Evolutionary conservation across 306 rosid species (phyloP).

Genomic region (Gastrolobium bilobum): DNA sequence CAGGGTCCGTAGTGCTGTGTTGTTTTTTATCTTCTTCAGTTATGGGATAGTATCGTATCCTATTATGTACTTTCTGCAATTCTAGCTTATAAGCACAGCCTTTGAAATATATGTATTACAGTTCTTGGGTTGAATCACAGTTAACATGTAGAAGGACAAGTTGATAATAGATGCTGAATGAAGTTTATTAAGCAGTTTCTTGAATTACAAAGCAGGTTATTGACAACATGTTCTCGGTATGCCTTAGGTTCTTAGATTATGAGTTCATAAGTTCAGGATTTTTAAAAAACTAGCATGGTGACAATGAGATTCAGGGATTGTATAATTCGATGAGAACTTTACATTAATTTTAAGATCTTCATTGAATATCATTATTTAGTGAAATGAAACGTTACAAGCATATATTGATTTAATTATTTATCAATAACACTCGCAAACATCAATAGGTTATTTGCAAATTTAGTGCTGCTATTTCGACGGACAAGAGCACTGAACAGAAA

Average conservation of each 20-base stretch:
- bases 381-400: too few relatives aligned
- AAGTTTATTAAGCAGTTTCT: constrained; percentile 26
- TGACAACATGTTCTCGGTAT: background rate
- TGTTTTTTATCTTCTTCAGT: constrained; percentile 29
- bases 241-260: background rate
- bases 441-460: too few relatives aligned
- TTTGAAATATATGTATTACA: constrained; percentile 24
- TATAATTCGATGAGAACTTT: too few relatives aligned
- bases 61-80: constrained; percentile 28
- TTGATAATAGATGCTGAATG: constrained; percentile 44
- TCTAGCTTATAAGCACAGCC: constrained; percentile 42
- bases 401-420: too few relatives aligned
- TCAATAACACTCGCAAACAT: too few relatives aligned
- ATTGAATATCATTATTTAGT: too few relatives aligned
- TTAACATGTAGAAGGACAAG: constrained; percentile 46
- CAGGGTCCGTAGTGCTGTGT: constrained; percentile 39
- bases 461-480: too few relatives aligned
- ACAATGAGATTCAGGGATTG: background rate
- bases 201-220: constrained; percentile 22
- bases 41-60: constrained; percentile 22
- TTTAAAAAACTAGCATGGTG: too few relatives aligned
- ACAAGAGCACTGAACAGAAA: too few relatives aligned
- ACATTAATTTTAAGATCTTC: too few relatives aligned
- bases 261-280: background rate
- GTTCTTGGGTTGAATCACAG: constrained; percentile 42